These are phyloP conservation scores for Carex kokanica DNA, from an alignment of 176 grass and related monocot genomes.

Conservation along the genomic window DNA sequence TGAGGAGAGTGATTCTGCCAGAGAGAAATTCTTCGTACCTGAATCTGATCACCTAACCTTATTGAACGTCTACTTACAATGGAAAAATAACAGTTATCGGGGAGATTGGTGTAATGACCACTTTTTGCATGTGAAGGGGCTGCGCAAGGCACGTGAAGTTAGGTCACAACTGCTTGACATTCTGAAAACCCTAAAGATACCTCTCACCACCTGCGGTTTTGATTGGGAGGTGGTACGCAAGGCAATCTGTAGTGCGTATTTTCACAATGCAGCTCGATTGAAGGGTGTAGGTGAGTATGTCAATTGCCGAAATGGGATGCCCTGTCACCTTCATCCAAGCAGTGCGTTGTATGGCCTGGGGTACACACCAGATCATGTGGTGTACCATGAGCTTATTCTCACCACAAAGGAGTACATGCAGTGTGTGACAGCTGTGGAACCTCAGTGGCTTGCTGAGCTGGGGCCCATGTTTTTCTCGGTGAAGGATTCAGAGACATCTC, in stretches of 20 bases:
- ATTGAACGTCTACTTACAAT: slow-evolving; percentile 88
- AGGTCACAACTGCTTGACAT: slow-evolving; percentile 89
- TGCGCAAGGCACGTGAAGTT: slow-evolving; percentile 90
- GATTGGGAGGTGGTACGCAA: slow-evolving; percentile 93
- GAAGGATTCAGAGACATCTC: slow-evolving; percentile 74
- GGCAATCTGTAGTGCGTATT: slow-evolving; percentile 92
- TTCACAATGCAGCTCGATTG: slow-evolving; percentile 83
- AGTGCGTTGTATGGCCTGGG: slow-evolving; percentile 83
- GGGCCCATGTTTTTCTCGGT: slow-evolving; percentile 98
- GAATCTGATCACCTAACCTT: slow-evolving; percentile 95
- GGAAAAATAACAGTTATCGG: slow-evolving; percentile 90
- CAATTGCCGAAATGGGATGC: slow-evolving; percentile 94
- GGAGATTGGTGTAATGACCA: slow-evolving; percentile 99
- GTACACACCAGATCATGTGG: slow-evolving; percentile 80
- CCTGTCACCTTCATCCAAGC: slow-evolving; percentile 91
- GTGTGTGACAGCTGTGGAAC: slow-evolving; percentile 88
- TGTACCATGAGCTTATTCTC: slow-evolving; percentile 92
- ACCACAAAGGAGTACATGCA: slow-evolving; percentile 99
- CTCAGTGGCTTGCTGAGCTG: slow-evolving; percentile 86
- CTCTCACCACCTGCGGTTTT: slow-evolving; percentile 74
- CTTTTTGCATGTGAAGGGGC: slow-evolving; percentile 92
- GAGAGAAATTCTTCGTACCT: slow-evolving; percentile 98
- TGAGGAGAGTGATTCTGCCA: slow-evolving; percentile 90
- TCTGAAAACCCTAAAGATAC: slow-evolving; percentile 80
- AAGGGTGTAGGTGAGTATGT: slow-evolving; percentile 95